These are phyloP conservation scores for Protostelium mycophagum DNA, from an alignment of 78 protist species.

Conservation along the genomic window DNA sequence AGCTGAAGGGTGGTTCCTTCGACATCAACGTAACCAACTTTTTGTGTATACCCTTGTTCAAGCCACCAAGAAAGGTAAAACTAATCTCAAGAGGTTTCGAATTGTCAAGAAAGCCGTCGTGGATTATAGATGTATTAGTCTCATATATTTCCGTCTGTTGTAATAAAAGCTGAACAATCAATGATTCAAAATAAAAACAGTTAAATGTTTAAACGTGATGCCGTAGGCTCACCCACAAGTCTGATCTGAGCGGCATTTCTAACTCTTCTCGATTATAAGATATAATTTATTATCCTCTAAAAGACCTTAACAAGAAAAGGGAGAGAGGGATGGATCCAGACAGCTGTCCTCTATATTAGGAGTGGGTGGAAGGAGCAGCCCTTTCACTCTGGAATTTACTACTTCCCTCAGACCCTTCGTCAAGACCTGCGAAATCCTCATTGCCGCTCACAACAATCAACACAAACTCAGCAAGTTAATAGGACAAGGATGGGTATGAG, in stretches of 20 bases:
- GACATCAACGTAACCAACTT: background rate
- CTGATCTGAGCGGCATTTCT: too few species aligned
- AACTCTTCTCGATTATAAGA: too few species aligned
- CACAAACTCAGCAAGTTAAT: background rate
- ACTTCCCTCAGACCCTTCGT: background rate
- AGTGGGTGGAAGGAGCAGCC: background rate
- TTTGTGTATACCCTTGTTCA: background rate
- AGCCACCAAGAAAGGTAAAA: background rate
- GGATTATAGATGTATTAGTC: too few species aligned
- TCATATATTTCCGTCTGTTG: too few species aligned
- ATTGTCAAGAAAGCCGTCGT: too few species aligned
- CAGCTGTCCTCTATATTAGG: background rate
- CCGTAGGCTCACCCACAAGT: too few species aligned
- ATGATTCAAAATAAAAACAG: too few species aligned
- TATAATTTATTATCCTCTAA: too few species aligned
- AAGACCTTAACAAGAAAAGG: background rate
- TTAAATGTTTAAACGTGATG: too few species aligned
- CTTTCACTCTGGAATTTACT: background rate
- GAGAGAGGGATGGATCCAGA: background rate
- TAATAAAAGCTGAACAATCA: too few species aligned
- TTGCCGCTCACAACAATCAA: background rate
- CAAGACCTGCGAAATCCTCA: background rate
- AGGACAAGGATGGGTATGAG: background rate
- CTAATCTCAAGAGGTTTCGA: background rate
- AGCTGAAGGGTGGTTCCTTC: background rate